Base-by-base conservation (phyloP, 345 rosid genomes). In the Conringia planisiliqua region DNA sequence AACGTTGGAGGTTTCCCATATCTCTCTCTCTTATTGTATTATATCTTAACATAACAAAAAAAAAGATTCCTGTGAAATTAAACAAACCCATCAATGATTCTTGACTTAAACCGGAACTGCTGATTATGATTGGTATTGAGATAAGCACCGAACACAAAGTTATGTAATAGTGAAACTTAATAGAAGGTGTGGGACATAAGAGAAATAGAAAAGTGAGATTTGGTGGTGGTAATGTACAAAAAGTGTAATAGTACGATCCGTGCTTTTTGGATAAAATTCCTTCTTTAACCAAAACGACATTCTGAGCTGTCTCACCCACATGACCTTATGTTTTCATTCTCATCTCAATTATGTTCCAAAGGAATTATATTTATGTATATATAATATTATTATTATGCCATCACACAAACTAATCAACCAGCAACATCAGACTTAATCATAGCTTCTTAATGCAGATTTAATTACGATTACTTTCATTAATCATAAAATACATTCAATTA, bases 231-330 rank as follows among this genome's bases (percentile, higher is more conserved):
- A 66, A 74, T 66, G 67, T 58, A 38, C 67, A 66, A 66, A 66
- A 17, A 18, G 33, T 65, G 77, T 44, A 51, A 64, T 62, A 48
- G 76, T 77, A 77, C 80, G 80, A 70, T 22, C 80, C 80, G 76
- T 77, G 76, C 80, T 71, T 70, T 22, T 11, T n/a, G 72, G 75
- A 76, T 70, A 64, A 62, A 70, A 14, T 44, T 54, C 36, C 46
- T 1, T 32, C 65, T 30, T 62, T 58, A 54, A 70, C 76, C 26
- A 70, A 47, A 64, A 77, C 44, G 72, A 77, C 80, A 77, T 71
- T 46, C 76, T 77, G 50, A 71, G 76, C 72, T 77, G 80, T 77
- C 80, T 65, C 72, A 64, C 55, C 80, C 76, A 77, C 80, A 77
- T 71, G 80, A 64, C 40, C 76, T 13, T 32, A 44, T 16, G 30